phyloP scores from a whole-genome alignment of 495 filamentous ascomycete species.

The Amorphotheca resinae region DNA sequence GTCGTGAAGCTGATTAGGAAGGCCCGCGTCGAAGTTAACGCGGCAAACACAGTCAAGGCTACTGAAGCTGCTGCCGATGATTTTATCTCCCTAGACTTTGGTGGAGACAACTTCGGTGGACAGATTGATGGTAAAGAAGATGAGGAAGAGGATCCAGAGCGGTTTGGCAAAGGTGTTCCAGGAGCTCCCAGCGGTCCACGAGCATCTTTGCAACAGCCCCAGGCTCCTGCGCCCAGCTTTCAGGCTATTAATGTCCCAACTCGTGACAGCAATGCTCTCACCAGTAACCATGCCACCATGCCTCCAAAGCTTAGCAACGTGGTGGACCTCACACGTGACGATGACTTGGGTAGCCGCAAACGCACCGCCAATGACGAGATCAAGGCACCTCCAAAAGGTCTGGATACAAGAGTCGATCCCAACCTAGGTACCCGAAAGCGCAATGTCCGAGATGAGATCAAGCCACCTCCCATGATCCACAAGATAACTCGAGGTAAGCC shows the following conservation, averaged over 20 bases:
- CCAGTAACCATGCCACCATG: not conserved
- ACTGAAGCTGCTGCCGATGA: slow-evolving; percentile 53
- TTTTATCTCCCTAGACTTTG: slow-evolving; percentile 70
- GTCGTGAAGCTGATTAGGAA: slow-evolving; percentile 82
- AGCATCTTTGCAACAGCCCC: slow-evolving; percentile 22
- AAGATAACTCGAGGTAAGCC: slow-evolving; percentile 29
- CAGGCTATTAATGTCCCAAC: not conserved
- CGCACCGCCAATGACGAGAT: slow-evolving; percentile 58
- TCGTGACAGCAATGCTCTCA: not conserved
- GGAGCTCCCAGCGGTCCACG: slow-evolving; percentile 24
- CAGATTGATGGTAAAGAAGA: slow-evolving; percentile 25
- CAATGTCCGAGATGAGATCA: slow-evolving; percentile 56
- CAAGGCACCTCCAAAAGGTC: slow-evolving; percentile 26
- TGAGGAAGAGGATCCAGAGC: slow-evolving; percentile 1
- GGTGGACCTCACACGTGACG: not conserved
- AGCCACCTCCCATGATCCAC: slow-evolving; percentile 30
- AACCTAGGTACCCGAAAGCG: slow-evolving; percentile 49
- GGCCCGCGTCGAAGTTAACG: slow-evolving; percentile 41
- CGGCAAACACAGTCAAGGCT: slow-evolving; percentile 26
- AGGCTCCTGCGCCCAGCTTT: not conserved
- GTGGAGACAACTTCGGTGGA: slow-evolving; percentile 44
- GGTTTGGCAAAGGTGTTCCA: slow-evolving; percentile 11
- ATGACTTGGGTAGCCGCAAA: slow-evolving; percentile 40
- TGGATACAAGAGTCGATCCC: slow-evolving; percentile 22
- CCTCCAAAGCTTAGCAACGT: not conserved